phyloP scores from a whole-genome alignment of 805 yeast species.

The Metschnikowia proteae region DNA sequence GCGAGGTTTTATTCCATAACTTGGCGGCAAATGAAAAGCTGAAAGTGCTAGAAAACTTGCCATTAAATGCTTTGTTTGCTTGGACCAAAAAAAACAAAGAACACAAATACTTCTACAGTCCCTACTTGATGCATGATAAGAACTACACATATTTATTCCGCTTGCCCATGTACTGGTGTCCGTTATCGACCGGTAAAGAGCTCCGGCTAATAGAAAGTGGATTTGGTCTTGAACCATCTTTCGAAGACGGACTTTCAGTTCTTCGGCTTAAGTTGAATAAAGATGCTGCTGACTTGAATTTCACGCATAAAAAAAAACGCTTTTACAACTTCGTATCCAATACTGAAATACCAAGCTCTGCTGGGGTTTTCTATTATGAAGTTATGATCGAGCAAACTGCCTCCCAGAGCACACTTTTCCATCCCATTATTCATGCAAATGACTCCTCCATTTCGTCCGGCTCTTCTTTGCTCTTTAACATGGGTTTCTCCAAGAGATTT shows the following conservation, averaged over 20 bases:
- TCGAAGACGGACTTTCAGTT: conserved; percentile 28
- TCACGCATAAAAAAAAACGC: conserved; percentile 11
- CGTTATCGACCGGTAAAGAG: conserved; percentile 28
- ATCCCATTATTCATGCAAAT: conserved; percentile 31
- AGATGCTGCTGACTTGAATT: not conserved
- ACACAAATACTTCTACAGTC: conserved; percentile 23
- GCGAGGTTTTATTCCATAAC: conserved; percentile 12
- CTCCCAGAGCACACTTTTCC: conserved; percentile 28
- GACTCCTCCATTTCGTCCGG: conserved; percentile 34
- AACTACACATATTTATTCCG: conserved; percentile 26
- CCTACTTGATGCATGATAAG: conserved; percentile 26
- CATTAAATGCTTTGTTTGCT: conserved; percentile 12
- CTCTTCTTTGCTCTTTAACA: conserved; percentile 28
- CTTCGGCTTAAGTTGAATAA: conserved; percentile 21
- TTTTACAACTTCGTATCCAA: conserved; percentile 39
- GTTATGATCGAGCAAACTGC: conserved; percentile 34
- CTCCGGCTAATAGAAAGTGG: conserved; percentile 22
- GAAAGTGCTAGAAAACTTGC: not conserved
- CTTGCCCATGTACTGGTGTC: conserved; percentile 39
- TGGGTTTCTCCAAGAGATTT: conserved; percentile 32
- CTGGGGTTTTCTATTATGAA: conserved; percentile 42
- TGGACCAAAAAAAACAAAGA: conserved; percentile 15
- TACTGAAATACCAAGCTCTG: conserved; percentile 28
- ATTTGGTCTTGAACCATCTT: conserved; percentile 24
- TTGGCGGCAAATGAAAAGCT: not conserved